Evolutionary conservation across 2,329 filamentous ascomycete genomes (phyloP), one percentile per base, ranked within the genome.

Genomic region (Sphaceloma murrayae): DNA sequence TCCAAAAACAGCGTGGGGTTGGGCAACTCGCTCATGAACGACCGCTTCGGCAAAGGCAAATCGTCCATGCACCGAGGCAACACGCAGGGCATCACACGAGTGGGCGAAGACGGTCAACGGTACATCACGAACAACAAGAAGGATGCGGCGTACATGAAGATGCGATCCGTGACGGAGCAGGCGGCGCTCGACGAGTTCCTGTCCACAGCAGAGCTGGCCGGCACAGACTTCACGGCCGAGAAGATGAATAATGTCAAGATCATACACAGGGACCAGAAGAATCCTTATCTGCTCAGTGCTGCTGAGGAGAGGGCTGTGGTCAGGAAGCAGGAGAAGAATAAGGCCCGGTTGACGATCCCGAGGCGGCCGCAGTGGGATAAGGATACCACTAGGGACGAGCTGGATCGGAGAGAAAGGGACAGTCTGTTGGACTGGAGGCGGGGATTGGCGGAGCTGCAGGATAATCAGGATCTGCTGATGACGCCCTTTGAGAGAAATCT

Each of bases 211-310:
- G 88, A 96, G 67, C 71, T 98, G 54, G 91, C 91, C n/a, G 89
- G 87, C 52, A 98, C 91, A 53, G 91, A 98, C 62, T 98, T 98
- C 65, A 96, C 89, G 1, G 93, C 91, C 19, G 88, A 96, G 70
- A 96, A 96, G 74, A 84, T 94, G 77, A 96, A 89, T 67, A 96
- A 93, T 60, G 84, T 96, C 66, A 95, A 95, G 70, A 95, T 98
- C 61, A 95, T 98, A 54, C 91, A 98, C 62, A 82, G 81, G 53
- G 87, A 95, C 62, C 88, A 95, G 67, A 85, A 83, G 68, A 98
- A 98, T 63, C 91, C 91, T 0, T 98, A 89, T 56, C 70, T 98
- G 4, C 72, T 98, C 13, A 89, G 86, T 0, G 78, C 83, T 0
- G 75, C 79, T 18, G 89, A 98, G 61, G 88, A 98, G 70, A 73